A percentile compares a stretch with the other conserved stretches of the same genome.
phyloP scores from a whole-genome alignment of 176 grass and related monocot genomes.

The Ampelocalamus luodianensis region DNA sequence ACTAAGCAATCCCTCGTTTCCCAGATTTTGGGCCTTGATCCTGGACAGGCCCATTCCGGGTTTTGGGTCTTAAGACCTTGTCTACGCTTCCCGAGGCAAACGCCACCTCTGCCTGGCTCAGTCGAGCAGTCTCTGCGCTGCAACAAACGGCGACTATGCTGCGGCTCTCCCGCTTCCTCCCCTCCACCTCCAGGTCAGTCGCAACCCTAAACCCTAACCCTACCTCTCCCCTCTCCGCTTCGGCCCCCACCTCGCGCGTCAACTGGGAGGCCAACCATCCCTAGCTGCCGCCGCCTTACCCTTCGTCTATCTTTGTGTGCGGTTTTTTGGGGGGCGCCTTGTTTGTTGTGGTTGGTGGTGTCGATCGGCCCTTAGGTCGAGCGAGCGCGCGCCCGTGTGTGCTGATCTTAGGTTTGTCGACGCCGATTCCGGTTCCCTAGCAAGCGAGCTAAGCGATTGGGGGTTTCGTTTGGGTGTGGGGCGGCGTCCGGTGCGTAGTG shows the following conservation, averaged over 20 bases:
- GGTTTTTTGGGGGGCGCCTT: not conserved
- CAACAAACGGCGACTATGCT: conserved; percentile 39
- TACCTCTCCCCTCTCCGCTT: not conserved
- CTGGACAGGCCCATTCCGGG: not conserved
- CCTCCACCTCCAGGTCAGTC: conserved; percentile 50
- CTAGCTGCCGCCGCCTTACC: conserved; percentile 7
- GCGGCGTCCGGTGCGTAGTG: not conserved
- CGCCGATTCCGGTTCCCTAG: not conserved
- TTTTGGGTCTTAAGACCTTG: not conserved
- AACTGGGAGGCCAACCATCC: not conserved
- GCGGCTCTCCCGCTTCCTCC: conserved; percentile 55
- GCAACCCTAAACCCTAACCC: conserved; percentile 32
- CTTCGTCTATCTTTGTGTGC: not conserved
- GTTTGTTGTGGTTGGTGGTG: not conserved
- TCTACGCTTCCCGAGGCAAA: conserved; percentile 4
- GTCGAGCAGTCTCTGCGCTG: not conserved
- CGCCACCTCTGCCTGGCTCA: conserved; percentile 5
- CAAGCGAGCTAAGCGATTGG: not conserved
- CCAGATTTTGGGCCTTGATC: not conserved
- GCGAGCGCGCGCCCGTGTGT: not conserved
- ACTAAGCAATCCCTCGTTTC: too few species aligned
- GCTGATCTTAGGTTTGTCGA: not conserved
- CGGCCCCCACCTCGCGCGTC: not conserved
- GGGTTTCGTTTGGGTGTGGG: not conserved
- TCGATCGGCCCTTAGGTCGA: not conserved